Evolutionary conservation across 129 eudicot genomes (phyloP).

Genomic region (Escallonia herrerae): DNA sequence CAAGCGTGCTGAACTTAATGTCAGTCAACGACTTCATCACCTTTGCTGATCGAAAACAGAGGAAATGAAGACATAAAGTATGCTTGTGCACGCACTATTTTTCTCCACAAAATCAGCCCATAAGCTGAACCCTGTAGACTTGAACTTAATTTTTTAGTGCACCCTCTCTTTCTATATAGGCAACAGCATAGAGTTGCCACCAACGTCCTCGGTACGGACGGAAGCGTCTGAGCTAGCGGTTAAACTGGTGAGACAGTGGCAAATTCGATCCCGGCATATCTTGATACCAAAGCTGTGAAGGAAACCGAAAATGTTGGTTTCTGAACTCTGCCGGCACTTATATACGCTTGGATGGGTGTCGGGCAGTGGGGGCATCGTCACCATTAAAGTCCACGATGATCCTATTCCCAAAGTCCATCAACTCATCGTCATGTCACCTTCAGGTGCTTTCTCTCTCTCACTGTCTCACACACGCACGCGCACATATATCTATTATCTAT

Average conservation of each 20-base stretch:
- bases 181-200: background rate
- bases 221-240: background rate
- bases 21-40: background rate
- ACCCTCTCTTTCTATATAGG: background rate
- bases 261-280: background rate
- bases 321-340: conserved; percentile 12
- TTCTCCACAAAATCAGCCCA: background rate
- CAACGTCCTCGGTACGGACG: background rate
- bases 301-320: conserved; percentile 10
- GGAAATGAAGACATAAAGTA: background rate
- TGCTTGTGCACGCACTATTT: background rate
- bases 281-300: conserved; percentile 4
- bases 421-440: conserved; percentile 16
- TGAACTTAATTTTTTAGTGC: background rate
- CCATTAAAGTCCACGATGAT: conserved; percentile 11
- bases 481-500: no score
- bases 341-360: conserved; percentile 17
- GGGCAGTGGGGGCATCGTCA: conserved; percentile 15
- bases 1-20: background rate
- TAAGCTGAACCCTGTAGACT: background rate
- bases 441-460: conserved; percentile 9
- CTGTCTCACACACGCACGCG: background rate
- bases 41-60: background rate
- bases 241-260: background rate
- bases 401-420: conserved; percentile 3